These are phyloP conservation scores for Magnaporthiopsis rhizophila DNA, from an alignment of 2,329 filamentous ascomycete species.

Conservation along the genomic window DNA sequence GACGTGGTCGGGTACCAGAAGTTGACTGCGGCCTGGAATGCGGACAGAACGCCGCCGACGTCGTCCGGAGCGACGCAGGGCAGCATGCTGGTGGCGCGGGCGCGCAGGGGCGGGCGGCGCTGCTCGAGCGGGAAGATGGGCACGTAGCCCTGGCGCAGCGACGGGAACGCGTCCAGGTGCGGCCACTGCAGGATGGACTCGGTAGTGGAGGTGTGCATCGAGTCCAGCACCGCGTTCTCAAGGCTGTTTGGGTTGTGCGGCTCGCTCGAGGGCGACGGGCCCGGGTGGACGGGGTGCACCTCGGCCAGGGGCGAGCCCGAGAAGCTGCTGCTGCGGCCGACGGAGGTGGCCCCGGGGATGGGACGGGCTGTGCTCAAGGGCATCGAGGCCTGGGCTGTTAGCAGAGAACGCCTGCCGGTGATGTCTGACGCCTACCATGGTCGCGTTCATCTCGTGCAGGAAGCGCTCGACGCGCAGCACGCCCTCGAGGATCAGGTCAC, in stretches of 20 bases:
- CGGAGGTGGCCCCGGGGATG: not conserved
- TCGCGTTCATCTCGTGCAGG: slow-evolving; percentile 35
- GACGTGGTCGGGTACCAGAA: slow-evolving; percentile 47
- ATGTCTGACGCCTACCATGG: slow-evolving; percentile 23
- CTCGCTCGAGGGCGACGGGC: slow-evolving; percentile 12
- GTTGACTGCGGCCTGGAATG: slow-evolving; percentile 39
- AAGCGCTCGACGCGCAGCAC: slow-evolving; percentile 38
- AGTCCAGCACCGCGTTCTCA: slow-evolving; percentile 40
- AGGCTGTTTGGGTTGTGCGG: slow-evolving; percentile 19
- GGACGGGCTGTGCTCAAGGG: slow-evolving; percentile 7
- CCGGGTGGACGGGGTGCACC: slow-evolving; percentile 7
- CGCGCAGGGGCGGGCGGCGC: slow-evolving; percentile 26
- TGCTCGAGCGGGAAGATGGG: slow-evolving; percentile 42
- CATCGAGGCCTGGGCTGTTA: not conserved
- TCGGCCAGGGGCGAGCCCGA: slow-evolving; percentile 14
- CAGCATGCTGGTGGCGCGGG: slow-evolving; percentile 26
- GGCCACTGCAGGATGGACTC: slow-evolving; percentile 44
- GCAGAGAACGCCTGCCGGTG: too few species aligned
- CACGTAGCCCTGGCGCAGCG: slow-evolving; percentile 31
- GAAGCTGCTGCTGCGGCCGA: slow-evolving; percentile 12
- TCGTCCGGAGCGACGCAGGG: slow-evolving; percentile 35
- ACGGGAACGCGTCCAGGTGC: slow-evolving; percentile 36
- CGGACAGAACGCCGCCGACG: slow-evolving; percentile 30
- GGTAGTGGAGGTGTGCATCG: slow-evolving; percentile 41
- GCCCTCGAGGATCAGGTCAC: slow-evolving; percentile 42